A percentile compares a stretch with the other conserved stretches of the same genome.
Evolutionary conservation across 257 asterid species (phyloP).

Genomic region (Nicotiana paniculata): DNA sequence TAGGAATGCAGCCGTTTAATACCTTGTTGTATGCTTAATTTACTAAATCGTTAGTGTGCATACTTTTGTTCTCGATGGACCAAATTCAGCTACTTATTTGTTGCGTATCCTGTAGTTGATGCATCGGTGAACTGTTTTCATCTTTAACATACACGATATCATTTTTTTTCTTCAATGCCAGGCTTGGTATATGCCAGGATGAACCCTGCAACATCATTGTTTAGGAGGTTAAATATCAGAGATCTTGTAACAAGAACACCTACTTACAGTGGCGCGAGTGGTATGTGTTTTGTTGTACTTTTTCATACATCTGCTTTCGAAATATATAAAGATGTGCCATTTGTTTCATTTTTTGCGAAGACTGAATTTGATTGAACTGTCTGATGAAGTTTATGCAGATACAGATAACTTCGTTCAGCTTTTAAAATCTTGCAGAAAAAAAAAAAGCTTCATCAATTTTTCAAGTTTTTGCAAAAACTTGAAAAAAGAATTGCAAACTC

Average conservation of each 20-base stretch:
- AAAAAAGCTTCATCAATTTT: background rate
- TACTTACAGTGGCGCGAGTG: constrained; percentile 41
- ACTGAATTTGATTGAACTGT: background rate
- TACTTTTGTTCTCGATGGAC: too few species aligned
- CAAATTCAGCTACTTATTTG: background rate
- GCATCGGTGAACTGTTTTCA: background rate
- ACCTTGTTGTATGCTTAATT: background rate
- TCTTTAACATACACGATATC: background rate
- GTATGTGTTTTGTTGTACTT: constrained; percentile 24
- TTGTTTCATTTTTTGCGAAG: background rate
- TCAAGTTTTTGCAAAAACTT: background rate
- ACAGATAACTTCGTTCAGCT: background rate
- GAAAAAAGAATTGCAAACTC: too few species aligned
- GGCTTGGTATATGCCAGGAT: background rate
- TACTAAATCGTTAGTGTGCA: background rate
- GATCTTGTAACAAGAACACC: constrained; percentile 41
- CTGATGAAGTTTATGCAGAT: background rate
- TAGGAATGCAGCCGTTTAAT: background rate
- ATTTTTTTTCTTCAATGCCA: background rate
- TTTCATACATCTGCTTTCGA: background rate
- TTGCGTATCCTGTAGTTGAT: background rate
- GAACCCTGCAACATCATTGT: constrained; percentile 22
- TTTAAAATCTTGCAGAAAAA: background rate
- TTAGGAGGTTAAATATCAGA: constrained; percentile 56
- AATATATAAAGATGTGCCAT: background rate